Percentiles rank a stretch among this genome's conserved stretches.
Evolutionary conservation across 2,329 filamentous ascomycete species (phyloP).

Genomic region (Penicillium sp.): DNA sequence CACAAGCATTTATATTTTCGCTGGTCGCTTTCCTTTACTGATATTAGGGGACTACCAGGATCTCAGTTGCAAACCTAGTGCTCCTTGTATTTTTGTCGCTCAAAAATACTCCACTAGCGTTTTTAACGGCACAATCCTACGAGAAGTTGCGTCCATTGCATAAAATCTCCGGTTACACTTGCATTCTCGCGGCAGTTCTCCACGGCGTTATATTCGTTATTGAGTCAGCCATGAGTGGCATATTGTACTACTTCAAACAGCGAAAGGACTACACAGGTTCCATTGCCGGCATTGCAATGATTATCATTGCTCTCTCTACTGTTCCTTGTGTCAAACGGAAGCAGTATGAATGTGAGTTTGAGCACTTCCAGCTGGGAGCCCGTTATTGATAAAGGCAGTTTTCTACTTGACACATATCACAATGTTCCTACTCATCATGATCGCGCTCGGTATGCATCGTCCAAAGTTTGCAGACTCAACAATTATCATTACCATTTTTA

Average conservation of each 20-base stretch:
- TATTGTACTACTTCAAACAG: conserved; percentile 33
- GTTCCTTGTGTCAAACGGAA: conserved; percentile 6
- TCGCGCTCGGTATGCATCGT: conserved; percentile 41
- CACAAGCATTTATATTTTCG: too few species aligned
- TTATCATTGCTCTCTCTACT: conserved; percentile 38
- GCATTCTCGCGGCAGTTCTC: conserved; percentile 45
- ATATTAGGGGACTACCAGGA: conserved; percentile 26
- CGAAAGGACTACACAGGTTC: conserved; percentile 47
- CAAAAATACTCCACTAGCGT: conserved; percentile 56
- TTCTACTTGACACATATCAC: conserved; percentile 13
- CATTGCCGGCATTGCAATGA: conserved; percentile 49
- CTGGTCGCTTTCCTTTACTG: too few species aligned
- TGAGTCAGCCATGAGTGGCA: conserved; percentile 41
- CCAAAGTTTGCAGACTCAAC: conserved; percentile 43
- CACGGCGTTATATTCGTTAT: conserved; percentile 32
- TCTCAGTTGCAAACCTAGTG: conserved; percentile 48
- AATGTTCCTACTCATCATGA: conserved; percentile 10
- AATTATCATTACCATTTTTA: conserved; percentile 42
- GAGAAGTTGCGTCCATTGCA: conserved; percentile 58
- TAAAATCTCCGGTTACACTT: conserved; percentile 50
- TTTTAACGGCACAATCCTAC: conserved; percentile 54
- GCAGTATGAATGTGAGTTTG: conserved; percentile 26
- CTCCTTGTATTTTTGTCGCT: conserved; percentile 54
- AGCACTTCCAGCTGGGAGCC: not conserved
- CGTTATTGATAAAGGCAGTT: not conserved